Conservation (phyloP, 495 filamentous ascomycete species). For the Mytilinidion resinicola region DNA sequence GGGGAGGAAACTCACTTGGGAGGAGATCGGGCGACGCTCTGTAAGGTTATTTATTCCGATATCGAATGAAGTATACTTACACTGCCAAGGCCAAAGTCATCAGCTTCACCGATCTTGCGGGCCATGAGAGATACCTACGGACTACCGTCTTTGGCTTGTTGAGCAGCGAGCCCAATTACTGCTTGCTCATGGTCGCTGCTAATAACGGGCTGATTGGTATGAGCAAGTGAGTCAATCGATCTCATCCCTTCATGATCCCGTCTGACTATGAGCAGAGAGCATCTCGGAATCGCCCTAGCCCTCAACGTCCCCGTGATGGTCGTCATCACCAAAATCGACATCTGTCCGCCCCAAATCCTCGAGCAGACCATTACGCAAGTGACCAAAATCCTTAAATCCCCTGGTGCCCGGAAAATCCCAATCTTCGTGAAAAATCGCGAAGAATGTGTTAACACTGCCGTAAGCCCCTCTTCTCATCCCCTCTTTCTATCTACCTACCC, state of each 20-base stretch:
- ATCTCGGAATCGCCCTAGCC: slow-evolving; percentile 89
- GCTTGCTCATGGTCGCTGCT: slow-evolving; percentile 94
- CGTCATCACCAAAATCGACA: slow-evolving; percentile 97
- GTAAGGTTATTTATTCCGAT: slow-evolving; percentile 34
- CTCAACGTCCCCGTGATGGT: slow-evolving; percentile 98
- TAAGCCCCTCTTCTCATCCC: slow-evolving; percentile 13
- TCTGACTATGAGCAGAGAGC: slow-evolving; percentile 49
- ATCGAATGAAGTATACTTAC: slow-evolving; percentile 5
- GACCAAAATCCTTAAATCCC: slow-evolving; percentile 84
- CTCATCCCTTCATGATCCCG: not conserved
- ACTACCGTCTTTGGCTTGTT: slow-evolving; percentile 95
- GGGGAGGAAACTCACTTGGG: slow-evolving; percentile 88
- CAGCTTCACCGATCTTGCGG: slow-evolving; percentile 90
- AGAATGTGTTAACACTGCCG: slow-evolving; percentile 86
- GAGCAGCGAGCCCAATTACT: slow-evolving; percentile 95
- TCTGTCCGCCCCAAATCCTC: slow-evolving; percentile 92
- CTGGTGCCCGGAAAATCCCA: slow-evolving; percentile 92
- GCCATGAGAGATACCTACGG: slow-evolving; percentile 90
- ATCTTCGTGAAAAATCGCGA: slow-evolving; percentile 90
- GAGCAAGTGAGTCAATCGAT: slow-evolving; percentile 58
- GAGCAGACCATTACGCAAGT: slow-evolving; percentile 92
- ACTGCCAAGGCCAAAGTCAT: slow-evolving; percentile 70
- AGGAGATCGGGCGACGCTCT: slow-evolving; percentile 92
- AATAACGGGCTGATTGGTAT: slow-evolving; percentile 97
- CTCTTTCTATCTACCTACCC: not conserved